Base-by-base conservation (phyloP, 2,329 filamentous ascomycete species). In the Plenodomus biglobosus region DNA sequence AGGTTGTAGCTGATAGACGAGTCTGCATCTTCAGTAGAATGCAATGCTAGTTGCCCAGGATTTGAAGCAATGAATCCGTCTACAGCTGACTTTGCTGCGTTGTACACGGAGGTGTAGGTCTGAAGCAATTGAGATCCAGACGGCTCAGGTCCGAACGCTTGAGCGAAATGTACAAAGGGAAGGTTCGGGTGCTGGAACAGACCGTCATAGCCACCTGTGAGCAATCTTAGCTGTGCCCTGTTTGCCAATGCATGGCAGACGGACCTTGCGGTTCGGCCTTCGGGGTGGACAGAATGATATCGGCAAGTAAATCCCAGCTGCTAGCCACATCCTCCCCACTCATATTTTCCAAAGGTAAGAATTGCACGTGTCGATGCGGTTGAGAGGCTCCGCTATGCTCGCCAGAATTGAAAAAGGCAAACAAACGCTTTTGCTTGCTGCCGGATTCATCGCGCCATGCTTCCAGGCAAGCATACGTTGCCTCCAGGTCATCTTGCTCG, bases 361-460 rank as follows among this genome's bases (percentile, higher is more conserved):
- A 78, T 67, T 90, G 87, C 20, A 90, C 69, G 61, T 90, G 87
- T 3, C 87, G 72, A 63, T 90, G 87, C 11, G 86, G 80, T 65
- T 90, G 86, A 55, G 84, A 87, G 1, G 86, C 85, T 2, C 86
- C 87, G 3, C 85, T 88, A 60, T 85, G 78, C 10, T 77, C 68
- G 1, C 87, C 87, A 24, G 82, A 85, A 69, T 90, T 90, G 77
- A 86, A 88, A 64, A 87, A 88, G 0, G 80, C 83, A 56, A 81
- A 87, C 1, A 88, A 68, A 21, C 78, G 77, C 40, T 53, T 60
- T 43, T 61, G 52, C 32, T 56, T 45, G 55, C 42, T 54, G 24
- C 45, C 44, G 20, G 65, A 53, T 1, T 53, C 51, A 18, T 57
- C 59, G 27, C 70, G 69, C 69, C 85, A 86, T 2, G 82, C 80